Conservation (phyloP, 345 rosid genomes). For the Eucalyptus leucophloia region DNA sequence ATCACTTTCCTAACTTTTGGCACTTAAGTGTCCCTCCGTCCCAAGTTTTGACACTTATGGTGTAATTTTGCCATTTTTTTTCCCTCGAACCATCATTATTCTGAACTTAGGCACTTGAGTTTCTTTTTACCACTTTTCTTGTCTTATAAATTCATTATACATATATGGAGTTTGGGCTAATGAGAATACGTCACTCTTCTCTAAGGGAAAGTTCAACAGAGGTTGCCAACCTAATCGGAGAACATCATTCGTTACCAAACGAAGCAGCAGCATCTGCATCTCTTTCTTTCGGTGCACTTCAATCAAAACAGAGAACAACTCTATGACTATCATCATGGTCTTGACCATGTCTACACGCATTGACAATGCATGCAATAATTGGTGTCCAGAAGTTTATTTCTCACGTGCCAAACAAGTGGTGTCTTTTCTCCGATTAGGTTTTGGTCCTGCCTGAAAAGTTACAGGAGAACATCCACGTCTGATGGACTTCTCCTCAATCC, state of each 20-base stretch:
- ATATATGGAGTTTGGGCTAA: not conserved
- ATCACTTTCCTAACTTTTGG: no score
- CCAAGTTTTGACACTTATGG: rapidly evolving
- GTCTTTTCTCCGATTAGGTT: not conserved
- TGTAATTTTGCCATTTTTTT: rapidly evolving
- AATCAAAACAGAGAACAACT: not conserved
- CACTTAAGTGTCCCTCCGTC: rapidly evolving
- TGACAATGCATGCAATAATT: not conserved
- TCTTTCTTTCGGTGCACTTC: not conserved
- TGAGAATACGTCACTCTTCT: not conserved
- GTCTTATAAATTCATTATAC: not conserved
- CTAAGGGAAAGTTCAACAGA: not conserved
- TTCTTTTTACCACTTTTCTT: not conserved
- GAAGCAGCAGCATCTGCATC: not conserved
- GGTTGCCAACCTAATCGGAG: not conserved
- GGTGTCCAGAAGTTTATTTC: not conserved
- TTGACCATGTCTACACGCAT: not conserved
- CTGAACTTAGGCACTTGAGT: not conserved
- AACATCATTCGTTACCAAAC: not conserved
- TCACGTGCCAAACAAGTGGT: not conserved
- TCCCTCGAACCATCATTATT: not conserved
- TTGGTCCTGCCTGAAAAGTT: not conserved
- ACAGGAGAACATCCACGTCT: not conserved
- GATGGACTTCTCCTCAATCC: not conserved
- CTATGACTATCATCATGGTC: not conserved